Evolutionary conservation across 129 eudicot species (phyloP), one percentile per base, ranked within the genome.

Genomic region (Dittrichia graveolens): DNA sequence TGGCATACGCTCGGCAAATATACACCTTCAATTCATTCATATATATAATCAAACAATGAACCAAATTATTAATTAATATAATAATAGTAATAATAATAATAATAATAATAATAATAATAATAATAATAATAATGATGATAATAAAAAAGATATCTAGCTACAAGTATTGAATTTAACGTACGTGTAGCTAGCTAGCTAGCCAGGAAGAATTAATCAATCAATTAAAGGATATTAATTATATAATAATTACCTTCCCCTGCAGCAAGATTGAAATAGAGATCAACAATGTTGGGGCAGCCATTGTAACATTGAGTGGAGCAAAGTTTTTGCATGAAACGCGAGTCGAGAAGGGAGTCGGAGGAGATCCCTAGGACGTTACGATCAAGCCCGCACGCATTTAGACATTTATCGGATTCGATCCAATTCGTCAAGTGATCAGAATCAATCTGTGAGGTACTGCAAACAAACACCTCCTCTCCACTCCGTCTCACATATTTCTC

Each of bases 161-260:
- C n/a, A n/a, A n/a, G n/a, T n/a, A n/a, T n/a, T n/a, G n/a, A n/a
- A n/a, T n/a, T n/a, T n/a, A n/a, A n/a, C n/a, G n/a, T n/a, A n/a
- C n/a, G n/a, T n/a, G n/a, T n/a, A n/a, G n/a, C n/a, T n/a, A n/a
- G n/a, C n/a, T n/a, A n/a, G n/a, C n/a, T n/a, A n/a, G n/a, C n/a
- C n/a, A n/a, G n/a, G n/a, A n/a, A n/a, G n/a, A n/a, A n/a, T n/a
- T n/a, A n/a, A n/a, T n/a, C n/a, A n/a, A n/a, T n/a, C n/a, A n/a
- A n/a, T n/a, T n/a, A n/a, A n/a, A n/a, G n/a, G n/a, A n/a, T n/a
- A n/a, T n/a, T n/a, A n/a, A n/a, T n/a, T n/a, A n/a, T n/a, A n/a
- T n/a, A n/a, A n/a, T n/a, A n/a, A n/a, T 48, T 82, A 89, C 98
- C 98, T 93, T 93, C 98, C 4, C 96, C 95, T 4, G 85, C 90